Evolutionary conservation across 1,139 yeast species (phyloP).

Genomic region (Kurtzmaniella quercitrusa): DNA sequence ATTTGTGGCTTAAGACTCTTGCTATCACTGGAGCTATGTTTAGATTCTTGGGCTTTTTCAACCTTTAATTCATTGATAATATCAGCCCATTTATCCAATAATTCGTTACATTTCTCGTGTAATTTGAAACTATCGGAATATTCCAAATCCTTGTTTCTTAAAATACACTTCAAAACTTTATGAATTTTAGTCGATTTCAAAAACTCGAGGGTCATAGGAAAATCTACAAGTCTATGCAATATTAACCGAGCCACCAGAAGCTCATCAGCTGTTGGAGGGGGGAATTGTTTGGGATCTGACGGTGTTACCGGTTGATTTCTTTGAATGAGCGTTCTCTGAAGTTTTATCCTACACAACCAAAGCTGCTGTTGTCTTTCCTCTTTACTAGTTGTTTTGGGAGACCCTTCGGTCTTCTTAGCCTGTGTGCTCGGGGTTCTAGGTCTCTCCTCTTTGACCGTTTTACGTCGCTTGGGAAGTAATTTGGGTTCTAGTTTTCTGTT

Average conservation of each 20-base stretch:
- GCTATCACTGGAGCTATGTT: not conserved
- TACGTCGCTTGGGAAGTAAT: constrained; percentile 5
- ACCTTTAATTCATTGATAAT: constrained; percentile 31
- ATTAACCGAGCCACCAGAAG: constrained; percentile 50
- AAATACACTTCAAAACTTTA: constrained; percentile 49
- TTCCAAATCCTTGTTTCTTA: constrained; percentile 37
- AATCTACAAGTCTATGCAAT: constrained; percentile 46
- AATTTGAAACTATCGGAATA: constrained; percentile 45
- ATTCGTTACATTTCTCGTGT: constrained; percentile 42
- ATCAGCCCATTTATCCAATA: constrained; percentile 43
- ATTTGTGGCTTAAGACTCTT: constrained; percentile 4
- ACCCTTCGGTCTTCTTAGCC: not conserved
- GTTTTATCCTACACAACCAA: constrained; percentile 45
- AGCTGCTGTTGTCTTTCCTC: constrained; percentile 43
- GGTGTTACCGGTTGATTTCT: constrained; percentile 40
- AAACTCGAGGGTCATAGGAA: constrained; percentile 52
- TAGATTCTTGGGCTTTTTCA: constrained; percentile 23
- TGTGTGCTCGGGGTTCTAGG: constrained; percentile 4
- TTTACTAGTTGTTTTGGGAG: constrained; percentile 8
- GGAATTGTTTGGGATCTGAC: constrained; percentile 26
- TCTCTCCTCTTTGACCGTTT: constrained; percentile 17
- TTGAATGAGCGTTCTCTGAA: constrained; percentile 43
- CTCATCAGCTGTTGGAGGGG: constrained; percentile 50
- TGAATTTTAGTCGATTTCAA: constrained; percentile 51
- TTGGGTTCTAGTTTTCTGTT: constrained; percentile 4